phyloP scores from a whole-genome alignment of 2,329 filamentous ascomycete genomes.

The Penicillium sp. region DNA sequence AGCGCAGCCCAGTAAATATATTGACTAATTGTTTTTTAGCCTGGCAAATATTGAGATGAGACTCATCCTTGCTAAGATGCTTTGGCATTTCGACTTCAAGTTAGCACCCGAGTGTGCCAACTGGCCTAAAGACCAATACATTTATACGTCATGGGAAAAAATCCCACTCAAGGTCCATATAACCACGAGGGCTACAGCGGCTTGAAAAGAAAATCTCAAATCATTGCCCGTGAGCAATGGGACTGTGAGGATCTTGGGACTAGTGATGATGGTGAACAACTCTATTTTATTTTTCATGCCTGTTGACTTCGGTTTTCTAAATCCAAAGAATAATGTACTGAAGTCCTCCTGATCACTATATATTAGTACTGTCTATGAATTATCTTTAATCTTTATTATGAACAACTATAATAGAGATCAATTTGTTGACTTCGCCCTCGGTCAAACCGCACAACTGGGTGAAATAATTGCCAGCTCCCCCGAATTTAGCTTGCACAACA shows the following conservation, averaged over 20 bases:
- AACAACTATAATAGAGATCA: neutral
- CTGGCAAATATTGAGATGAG: constrained; percentile 53
- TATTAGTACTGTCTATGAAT: neutral
- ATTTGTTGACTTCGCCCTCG: neutral
- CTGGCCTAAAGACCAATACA: constrained; percentile 38
- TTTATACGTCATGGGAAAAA: constrained; percentile 43
- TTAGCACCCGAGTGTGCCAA: constrained; percentile 33
- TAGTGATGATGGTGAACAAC: no score
- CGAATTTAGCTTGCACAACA: neutral
- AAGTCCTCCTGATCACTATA: no score
- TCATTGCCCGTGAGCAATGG: no score
- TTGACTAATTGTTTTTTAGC: constrained; percentile 22
- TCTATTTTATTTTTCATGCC: no score
- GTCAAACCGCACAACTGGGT: neutral
- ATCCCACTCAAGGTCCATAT: constrained; percentile 38
- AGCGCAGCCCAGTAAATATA: neutral
- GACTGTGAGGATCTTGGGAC: no score
- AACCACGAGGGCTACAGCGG: neutral
- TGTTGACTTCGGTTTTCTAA: no score
- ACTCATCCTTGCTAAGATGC: constrained; percentile 44
- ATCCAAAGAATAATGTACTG: no score
- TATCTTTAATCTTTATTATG: neutral
- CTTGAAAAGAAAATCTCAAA: no score
- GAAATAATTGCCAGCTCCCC: constrained; percentile 1
- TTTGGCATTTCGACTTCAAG: constrained; percentile 50